Percentiles rank a stretch among this genome's conserved stretches.
These are phyloP conservation scores for Pythium dissotocum DNA, from an alignment of 352 stramenopile species.

Conservation along the genomic window DNA sequence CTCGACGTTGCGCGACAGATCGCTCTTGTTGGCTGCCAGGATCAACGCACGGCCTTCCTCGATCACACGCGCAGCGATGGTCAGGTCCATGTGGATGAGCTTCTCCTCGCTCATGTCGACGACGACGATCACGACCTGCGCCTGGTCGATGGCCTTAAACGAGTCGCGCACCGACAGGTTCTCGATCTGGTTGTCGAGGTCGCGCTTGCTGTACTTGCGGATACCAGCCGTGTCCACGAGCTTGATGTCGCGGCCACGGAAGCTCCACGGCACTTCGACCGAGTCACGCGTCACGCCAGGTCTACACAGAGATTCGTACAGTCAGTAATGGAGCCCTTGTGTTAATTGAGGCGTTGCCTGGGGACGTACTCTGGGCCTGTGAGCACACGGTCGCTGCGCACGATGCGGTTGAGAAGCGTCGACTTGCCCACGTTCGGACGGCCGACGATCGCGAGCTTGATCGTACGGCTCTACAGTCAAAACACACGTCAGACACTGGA, in stretches of 20 bases:
- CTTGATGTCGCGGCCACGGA: slow-evolving; percentile 70
- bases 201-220: slow-evolving; percentile 82
- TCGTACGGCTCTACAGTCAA: slow-evolving; percentile 44
- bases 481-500: not conserved
- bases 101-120: slow-evolving; percentile 83
- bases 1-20: slow-evolving; percentile 54
- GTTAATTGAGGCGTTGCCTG: not conserved
- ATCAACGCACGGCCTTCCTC: slow-evolving; percentile 78
- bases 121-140: slow-evolving; percentile 79
- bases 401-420: slow-evolving; percentile 80
- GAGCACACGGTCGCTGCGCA: slow-evolving; percentile 77
- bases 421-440: slow-evolving; percentile 83
- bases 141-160: slow-evolving; percentile 79
- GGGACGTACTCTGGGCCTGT: slow-evolving; percentile 78
- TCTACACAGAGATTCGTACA: slow-evolving; percentile 28
- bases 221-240: slow-evolving; percentile 85
- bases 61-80: slow-evolving; percentile 79
- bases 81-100: slow-evolving; percentile 86
- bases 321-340: not conserved
- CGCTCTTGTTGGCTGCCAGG: slow-evolving; percentile 79
- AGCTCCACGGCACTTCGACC: slow-evolving; percentile 79
- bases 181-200: slow-evolving; percentile 83
- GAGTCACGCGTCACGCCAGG: slow-evolving; percentile 82
- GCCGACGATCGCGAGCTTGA: slow-evolving; percentile 81
- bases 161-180: slow-evolving; percentile 82